A percentile compares a stretch with the other conserved stretches of the same genome.
Evolutionary conservation across 2,329 filamentous ascomycete species (phyloP).

Genomic region (Beauveria medogensis): DNA sequence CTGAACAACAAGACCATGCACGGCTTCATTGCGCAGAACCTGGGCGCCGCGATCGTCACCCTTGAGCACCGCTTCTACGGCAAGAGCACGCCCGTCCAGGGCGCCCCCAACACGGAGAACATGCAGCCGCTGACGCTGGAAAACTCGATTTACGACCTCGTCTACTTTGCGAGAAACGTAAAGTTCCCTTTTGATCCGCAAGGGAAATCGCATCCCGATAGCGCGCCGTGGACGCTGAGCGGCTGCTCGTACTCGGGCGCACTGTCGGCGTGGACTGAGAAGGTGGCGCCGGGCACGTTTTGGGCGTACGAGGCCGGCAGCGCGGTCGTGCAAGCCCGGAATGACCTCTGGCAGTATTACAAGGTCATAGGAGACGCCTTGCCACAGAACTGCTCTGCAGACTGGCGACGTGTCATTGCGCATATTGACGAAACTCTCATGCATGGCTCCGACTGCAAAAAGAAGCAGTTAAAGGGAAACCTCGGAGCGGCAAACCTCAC

Average conservation of each 20-base stretch:
- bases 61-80: conserved; percentile 78
- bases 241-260: conserved; percentile 75
- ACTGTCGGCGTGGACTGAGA: conserved; percentile 64
- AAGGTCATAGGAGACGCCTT: conserved; percentile 35
- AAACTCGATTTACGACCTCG: conserved; percentile 66
- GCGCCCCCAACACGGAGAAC: conserved; percentile 53
- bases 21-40: conserved; percentile 56
- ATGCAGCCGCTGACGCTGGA: conserved; percentile 72
- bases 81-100: conserved; percentile 52
- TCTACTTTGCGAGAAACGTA: conserved; percentile 66
- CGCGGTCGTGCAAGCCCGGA: conserved; percentile 66
- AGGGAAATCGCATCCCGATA: conserved; percentile 53
- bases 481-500: conserved; percentile 33
- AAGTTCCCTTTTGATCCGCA: conserved; percentile 59
- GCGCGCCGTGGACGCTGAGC: conserved; percentile 64
- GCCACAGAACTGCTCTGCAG: conserved; percentile 52
- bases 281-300: conserved; percentile 65
- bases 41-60: conserved; percentile 63
- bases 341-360: conserved; percentile 58
- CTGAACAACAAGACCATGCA: conserved; percentile 62
- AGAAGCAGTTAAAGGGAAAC: conserved; percentile 32
- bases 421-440: conserved; percentile 40
- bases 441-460: conserved; percentile 21
- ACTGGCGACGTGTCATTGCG: conserved; percentile 46
- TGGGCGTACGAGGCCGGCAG: conserved; percentile 71